Evolutionary conservation across 805 yeast genomes (phyloP).

Genomic region (Pichia pseudocactophila): DNA sequence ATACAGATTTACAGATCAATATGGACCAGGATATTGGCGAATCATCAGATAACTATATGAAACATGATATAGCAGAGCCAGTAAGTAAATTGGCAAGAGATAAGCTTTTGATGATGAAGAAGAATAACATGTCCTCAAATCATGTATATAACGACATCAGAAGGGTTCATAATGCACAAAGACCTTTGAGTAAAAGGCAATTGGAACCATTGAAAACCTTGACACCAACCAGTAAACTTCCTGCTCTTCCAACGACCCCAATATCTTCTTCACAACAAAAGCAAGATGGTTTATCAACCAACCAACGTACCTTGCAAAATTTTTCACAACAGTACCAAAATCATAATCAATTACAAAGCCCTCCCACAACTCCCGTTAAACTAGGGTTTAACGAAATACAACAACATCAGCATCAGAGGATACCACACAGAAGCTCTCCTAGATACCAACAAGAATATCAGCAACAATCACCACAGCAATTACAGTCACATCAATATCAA

Average conservation of each 20-base stretch:
- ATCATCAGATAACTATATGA: slow-evolving; percentile 22
- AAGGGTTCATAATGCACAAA: slow-evolving; percentile 10
- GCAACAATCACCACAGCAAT: not conserved
- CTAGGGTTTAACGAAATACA: not conserved
- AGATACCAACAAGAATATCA: not conserved
- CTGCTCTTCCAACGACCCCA: slow-evolving; percentile 12
- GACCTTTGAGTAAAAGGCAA: slow-evolving; percentile 7
- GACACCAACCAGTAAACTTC: slow-evolving; percentile 9
- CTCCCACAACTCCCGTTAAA: not conserved
- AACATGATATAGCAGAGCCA: too few species aligned
- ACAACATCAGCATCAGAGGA: slow-evolving; percentile 1
- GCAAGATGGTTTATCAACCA: not conserved
- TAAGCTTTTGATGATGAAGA: not conserved
- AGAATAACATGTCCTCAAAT: not conserved
- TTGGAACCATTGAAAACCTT: slow-evolving; percentile 7
- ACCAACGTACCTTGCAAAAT: too few species aligned
- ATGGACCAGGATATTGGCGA: slow-evolving; percentile 16
- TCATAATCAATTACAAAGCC: not conserved
- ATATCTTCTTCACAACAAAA: slow-evolving; percentile 8
- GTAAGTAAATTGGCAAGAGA: not conserved
- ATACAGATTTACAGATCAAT: not conserved
- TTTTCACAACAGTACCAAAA: too few species aligned
- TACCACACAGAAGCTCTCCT: not conserved
- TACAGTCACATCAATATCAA: not conserved
- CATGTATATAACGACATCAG: slow-evolving; percentile 14